These are phyloP conservation scores for Delphinella strobiligena DNA, from an alignment of 2,329 filamentous ascomycete genomes.

Conservation along the genomic window DNA sequence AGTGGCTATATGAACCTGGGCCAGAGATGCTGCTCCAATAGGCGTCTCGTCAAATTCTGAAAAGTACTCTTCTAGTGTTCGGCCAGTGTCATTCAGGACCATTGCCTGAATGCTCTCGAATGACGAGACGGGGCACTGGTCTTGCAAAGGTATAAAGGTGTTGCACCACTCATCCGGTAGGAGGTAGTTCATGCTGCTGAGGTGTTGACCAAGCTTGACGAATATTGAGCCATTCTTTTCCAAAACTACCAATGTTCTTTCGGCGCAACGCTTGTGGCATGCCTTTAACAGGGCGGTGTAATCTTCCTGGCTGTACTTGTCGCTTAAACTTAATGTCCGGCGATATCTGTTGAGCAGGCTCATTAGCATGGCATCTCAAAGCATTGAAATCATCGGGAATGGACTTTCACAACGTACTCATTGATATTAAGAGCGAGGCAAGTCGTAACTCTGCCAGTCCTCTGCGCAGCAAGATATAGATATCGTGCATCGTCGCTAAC, in stretches of 20 bases:
- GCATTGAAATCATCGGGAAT: neutral
- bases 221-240: constrained; percentile 98
- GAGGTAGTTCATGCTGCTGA: constrained; percentile 93
- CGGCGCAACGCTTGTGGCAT: constrained; percentile 87
- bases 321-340: constrained; percentile 60
- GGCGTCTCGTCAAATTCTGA: constrained; percentile 69
- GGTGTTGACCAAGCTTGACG: constrained; percentile 91
- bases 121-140: constrained; percentile 87
- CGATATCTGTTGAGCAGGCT: constrained; percentile 55
- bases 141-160: constrained; percentile 91
- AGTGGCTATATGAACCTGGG: constrained; percentile 84
- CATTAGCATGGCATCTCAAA: neutral
- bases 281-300: constrained; percentile 58
- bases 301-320: constrained; percentile 50
- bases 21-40: constrained; percentile 85
- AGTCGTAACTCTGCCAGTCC: constrained; percentile 65
- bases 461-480: constrained; percentile 60
- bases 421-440: constrained; percentile 74
- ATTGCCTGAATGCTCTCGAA: constrained; percentile 76
- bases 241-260: constrained; percentile 71
- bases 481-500: constrained; percentile 59
- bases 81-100: constrained; percentile 74
- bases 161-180: constrained; percentile 85
- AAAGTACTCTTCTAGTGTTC: constrained; percentile 69
- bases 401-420: constrained; percentile 49